Evolutionary conservation across 331 rosid species (phyloP), one percentile per base, ranked within the genome.

Genomic region (Arachis monticola): DNA sequence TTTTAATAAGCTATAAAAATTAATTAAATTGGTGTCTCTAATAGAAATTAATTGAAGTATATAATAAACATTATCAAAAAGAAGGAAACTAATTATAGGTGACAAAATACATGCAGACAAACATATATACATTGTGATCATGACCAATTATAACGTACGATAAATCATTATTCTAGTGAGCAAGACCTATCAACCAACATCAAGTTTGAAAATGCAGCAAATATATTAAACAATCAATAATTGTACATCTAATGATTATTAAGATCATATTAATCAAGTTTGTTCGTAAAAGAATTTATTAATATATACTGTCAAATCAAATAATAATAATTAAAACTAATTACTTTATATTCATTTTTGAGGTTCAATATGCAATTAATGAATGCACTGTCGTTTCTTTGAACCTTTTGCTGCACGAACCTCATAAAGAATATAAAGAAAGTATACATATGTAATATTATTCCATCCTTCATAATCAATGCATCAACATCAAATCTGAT

Each of bases 311-410:
- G 14, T 31, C 72, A 35, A 35, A 35, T 35, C 40, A 35, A 35
- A 35, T 1, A 48, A 17, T 17, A 17, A 27, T 48, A 67, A 48
- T 67, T 67, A 10, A 7, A 48, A 10, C 50, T 1, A 8, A 55
- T 6, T 17, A 13, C 7, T 48, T 67, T 67, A 30, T 46, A 10
- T 3, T 5, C 8, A 14, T 12, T 52, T 64, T 42, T 8, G 5
- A 62, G 48, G 9, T 47, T 48, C 35, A 51, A 51, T 31, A 17
- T 35, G 73, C 50, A 52, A 48, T 35, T 5, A 52, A 51, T 32
- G 7, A 31, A 67, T 30, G 72, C 12, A 31, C 31, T 30, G 72
- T 63, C 71, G 55, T 63, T 51, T 50, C 45, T 63, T 48, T 3
- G 10, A 56, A 7, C 53, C 10, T 10, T 51, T 50, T 74, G 8